Evolutionary conservation across 306 rosid species (phyloP).

Genomic region (Trifolium dubium): DNA sequence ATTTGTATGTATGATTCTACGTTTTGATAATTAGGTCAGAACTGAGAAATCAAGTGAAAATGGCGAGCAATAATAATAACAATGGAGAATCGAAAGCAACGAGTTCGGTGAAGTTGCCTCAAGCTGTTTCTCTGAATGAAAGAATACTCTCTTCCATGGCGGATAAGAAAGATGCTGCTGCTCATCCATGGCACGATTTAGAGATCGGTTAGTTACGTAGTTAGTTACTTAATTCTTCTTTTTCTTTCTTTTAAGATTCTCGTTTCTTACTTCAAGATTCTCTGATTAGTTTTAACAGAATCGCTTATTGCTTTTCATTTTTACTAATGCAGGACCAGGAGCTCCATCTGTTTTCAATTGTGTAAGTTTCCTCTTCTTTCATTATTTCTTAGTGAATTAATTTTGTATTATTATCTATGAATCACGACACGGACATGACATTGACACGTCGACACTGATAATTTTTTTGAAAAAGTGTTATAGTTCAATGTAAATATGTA

Average conservation of each 20-base stretch:
- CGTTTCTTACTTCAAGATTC: background rate
- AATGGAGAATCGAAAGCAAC: constrained; percentile 46
- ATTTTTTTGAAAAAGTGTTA: no score
- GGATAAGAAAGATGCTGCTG: constrained; percentile 75
- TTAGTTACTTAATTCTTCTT: background rate
- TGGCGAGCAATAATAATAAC: constrained; percentile 48
- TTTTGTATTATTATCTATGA: no score
- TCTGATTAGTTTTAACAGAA: background rate
- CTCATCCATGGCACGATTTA: constrained; percentile 96
- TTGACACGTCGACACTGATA: no score
- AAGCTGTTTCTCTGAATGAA: constrained; percentile 59
- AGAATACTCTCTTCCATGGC: constrained; percentile 80
- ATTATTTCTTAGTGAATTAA: background rate
- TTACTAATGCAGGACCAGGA: constrained; percentile 68
- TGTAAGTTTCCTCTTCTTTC: background rate
- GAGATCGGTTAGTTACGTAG: constrained; percentile 61
- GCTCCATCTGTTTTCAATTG: constrained; percentile 83
- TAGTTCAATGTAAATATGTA: no score
- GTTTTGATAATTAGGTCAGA: no score
- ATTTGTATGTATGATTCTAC: no score
- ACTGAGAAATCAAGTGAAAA: constrained; percentile 25
- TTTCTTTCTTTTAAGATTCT: background rate
- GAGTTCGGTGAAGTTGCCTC: constrained; percentile 16
- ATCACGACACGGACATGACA: no score
- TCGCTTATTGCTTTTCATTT: background rate